phyloP scores from a whole-genome alignment of 1,139 yeast species.

The Yamadazyma epiphylla region DNA sequence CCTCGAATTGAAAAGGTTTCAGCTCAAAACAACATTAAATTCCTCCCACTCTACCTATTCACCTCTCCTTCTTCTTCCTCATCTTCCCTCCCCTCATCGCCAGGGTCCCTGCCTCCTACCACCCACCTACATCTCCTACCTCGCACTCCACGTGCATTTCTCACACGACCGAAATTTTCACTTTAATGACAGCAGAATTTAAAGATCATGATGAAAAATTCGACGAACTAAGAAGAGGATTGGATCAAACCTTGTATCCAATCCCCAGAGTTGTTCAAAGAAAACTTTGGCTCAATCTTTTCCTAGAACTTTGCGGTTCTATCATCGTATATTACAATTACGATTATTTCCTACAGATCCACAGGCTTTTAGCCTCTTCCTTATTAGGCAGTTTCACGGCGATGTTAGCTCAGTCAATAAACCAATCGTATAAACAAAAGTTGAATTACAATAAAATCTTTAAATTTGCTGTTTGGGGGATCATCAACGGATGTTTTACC shows the following conservation, averaged over 20 bases:
- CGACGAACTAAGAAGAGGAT: constrained; percentile 9
- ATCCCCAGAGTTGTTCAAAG: constrained; percentile 15
- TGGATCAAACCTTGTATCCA: constrained; percentile 18
- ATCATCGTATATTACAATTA: constrained; percentile 26
- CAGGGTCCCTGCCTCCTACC: too few species aligned
- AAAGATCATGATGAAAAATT: constrained; percentile 9
- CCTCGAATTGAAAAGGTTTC: too few species aligned
- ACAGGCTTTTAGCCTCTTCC: constrained; percentile 35
- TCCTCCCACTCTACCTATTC: too few species aligned
- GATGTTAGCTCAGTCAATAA: constrained; percentile 55
- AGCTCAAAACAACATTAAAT: too few species aligned
- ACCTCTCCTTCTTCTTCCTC: too few species aligned
- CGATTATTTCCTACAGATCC: constrained; percentile 15
- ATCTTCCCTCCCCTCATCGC: too few species aligned
- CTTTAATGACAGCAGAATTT: constrained; percentile 2
- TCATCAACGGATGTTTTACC: constrained; percentile 53
- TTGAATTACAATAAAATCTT: constrained; percentile 37
- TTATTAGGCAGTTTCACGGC: constrained; percentile 48
- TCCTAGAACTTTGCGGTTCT: constrained; percentile 22
- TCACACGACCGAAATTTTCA: constrained; percentile 1
- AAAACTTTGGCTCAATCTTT: constrained; percentile 14
- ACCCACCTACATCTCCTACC: constrained; percentile 7
- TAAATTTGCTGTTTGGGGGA: constrained; percentile 62
- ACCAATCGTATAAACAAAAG: constrained; percentile 43
- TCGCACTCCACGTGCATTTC: neutral